Conservation (phyloP, 140 eudicot species). For the Senecio squalidus region DNA sequence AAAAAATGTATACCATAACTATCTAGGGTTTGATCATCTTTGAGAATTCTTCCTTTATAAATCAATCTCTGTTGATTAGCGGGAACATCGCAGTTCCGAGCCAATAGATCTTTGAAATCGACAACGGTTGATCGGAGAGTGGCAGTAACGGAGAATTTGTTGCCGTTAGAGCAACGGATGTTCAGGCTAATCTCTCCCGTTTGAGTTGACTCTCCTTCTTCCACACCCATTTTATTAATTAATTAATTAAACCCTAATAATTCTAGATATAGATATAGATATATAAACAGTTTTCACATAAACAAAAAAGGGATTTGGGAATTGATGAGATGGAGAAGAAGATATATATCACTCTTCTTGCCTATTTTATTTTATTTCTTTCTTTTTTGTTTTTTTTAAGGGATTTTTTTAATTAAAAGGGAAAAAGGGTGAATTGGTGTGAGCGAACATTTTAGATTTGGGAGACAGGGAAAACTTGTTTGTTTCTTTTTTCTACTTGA, state of each 20-base stretch:
- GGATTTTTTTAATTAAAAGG: no score
- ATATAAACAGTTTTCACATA: neutral
- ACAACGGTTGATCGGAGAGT: constrained; percentile 33
- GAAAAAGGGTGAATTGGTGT: no score
- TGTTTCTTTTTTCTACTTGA: no score
- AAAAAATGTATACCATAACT: constrained; percentile 33
- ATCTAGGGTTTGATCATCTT: constrained; percentile 60
- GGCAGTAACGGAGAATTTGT: constrained; percentile 40
- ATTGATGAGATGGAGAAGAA: constrained; percentile 26
- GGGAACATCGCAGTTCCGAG: constrained; percentile 50
- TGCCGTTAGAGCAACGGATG: constrained; percentile 56
- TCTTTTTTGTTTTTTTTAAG: no score
- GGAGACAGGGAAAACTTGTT: no score
- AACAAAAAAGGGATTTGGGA: no score
- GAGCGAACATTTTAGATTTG: no score
- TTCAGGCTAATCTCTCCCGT: constrained; percentile 30
- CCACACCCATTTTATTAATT: constrained; percentile 38
- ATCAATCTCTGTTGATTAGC: constrained; percentile 55
- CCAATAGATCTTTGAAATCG: constrained; percentile 36
- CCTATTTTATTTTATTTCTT: no score
- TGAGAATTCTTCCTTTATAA: constrained; percentile 57
- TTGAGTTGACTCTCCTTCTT: constrained; percentile 54
- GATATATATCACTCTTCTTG: no score
- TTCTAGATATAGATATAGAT: neutral
- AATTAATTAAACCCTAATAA: neutral